A percentile compares a stretch with the other conserved stretches of the same genome.
Conservation (phyloP, 2,329 filamentous ascomycete species). For the Ophiostoma perfectum region DNA sequence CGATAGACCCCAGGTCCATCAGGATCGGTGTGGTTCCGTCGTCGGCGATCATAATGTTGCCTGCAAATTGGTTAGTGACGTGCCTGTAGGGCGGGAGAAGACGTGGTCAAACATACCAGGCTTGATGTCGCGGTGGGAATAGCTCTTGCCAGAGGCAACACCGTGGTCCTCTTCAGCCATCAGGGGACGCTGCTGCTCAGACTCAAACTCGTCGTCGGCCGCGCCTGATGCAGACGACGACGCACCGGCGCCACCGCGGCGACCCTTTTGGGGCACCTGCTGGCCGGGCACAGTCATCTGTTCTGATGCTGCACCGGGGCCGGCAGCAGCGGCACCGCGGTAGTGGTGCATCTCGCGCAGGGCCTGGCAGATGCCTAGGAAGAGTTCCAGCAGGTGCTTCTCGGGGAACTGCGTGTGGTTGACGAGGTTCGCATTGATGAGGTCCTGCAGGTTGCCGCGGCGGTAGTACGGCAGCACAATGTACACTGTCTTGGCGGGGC, state of each 20-base stretch:
- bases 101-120: conserved; percentile 45
- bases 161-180: conserved; percentile 75
- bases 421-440: conserved; percentile 97
- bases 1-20: conserved; percentile 93
- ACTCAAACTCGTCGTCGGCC: conserved; percentile 58
- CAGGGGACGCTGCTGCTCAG: conserved; percentile 72
- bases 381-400: conserved; percentile 77
- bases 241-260: conserved; percentile 1
- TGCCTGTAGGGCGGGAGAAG: neutral
- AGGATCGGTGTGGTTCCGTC: conserved; percentile 82
- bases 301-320: conserved; percentile 31
- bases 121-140: conserved; percentile 95
- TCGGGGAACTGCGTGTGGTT: conserved; percentile 91
- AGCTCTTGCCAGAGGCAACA: conserved; percentile 69
- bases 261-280: conserved; percentile 34
- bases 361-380: conserved; percentile 85
- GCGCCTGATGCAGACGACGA: conserved; percentile 32
- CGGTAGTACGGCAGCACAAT: conserved; percentile 94
- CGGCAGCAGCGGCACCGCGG: conserved; percentile 41
- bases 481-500: conserved; percentile 86
- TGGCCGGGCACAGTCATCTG: conserved; percentile 46
- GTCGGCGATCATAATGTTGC: conserved; percentile 99
- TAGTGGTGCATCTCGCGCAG: conserved; percentile 91
- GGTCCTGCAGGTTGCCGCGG: conserved; percentile 90
- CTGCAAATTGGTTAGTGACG: neutral